Base-by-base conservation (phyloP, 1,139 yeast genomes). In the Lizanozyma gosingica region DNA sequence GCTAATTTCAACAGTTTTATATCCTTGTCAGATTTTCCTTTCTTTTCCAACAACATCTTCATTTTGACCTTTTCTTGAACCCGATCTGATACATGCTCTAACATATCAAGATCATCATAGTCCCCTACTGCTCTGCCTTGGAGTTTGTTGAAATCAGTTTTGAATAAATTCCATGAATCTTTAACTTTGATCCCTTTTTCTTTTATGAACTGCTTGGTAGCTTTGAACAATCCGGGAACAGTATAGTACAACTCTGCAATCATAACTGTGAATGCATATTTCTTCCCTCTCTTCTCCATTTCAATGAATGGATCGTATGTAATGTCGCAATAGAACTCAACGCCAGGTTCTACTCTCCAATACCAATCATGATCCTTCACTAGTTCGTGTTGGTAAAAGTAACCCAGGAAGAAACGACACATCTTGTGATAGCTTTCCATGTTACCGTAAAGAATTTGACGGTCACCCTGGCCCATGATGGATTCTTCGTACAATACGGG, bases 321-420 rank as follows among this genome's bases (percentile, higher is more conserved):
- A 39, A 87, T 63, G 57, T 88, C 97, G 61, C 97, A 90, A 55
- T 71, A 87, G 57, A 85, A 88, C 47, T 85, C 82, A 36, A 90
- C 92, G 47, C 83, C 82, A 2, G 97, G 97, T 58, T 90, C 97
- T 8, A 90, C 87, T 41, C 97, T 70, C 96, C 97, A 88, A 62
- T 87, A 88, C 94, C 95, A 88, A 45, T 86, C 87, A 45, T 78
- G 71, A 42, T 76, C 69, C 41, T 57, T 67, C 38, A 90, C 79
- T 45, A 83, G 57, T 3, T 82, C 83, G 57, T 88, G 94, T 46
- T 78, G 74, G 63, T 77, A 85, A 55, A 88, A 88, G 46, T 73
- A 69, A 1, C 95, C 94, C 0, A 90, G 76, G 55, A 84, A 83
- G 56, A 80, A 84, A 4, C 94, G 72, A 42, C 82, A 76, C 82